Percentiles rank a stretch among this genome's conserved stretches.
Evolutionary conservation across 352 stramenopile species (phyloP).

Genomic region (Globisporangium alternatum): DNA sequence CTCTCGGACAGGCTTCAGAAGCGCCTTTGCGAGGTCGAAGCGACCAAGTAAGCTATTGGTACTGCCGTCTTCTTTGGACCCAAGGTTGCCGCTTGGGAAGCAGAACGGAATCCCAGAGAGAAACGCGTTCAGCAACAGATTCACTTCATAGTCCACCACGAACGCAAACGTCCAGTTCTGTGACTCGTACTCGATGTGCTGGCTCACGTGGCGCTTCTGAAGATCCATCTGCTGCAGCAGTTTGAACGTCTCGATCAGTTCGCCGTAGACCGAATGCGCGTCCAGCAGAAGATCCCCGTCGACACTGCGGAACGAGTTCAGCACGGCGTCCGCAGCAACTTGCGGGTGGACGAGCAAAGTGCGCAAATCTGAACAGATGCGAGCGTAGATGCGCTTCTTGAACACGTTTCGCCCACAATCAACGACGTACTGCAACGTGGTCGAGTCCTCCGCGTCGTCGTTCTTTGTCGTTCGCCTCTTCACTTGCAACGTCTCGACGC

Average conservation of each 20-base stretch:
- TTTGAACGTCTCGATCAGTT: constrained; percentile 60
- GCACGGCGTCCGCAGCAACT: constrained; percentile 51
- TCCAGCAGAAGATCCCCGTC: constrained; percentile 27
- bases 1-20: constrained; percentile 42
- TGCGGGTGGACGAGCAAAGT: constrained; percentile 71
- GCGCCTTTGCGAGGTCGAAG: constrained; percentile 35
- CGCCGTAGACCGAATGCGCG: constrained; percentile 42
- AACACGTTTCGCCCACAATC: constrained; percentile 69
- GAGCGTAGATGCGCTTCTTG: constrained; percentile 76
- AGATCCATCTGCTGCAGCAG: constrained; percentile 82
- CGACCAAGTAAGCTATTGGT: constrained; percentile 22
- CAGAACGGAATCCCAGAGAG: constrained; percentile 54
- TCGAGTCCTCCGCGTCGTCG: constrained; percentile 2
- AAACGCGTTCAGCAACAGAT: constrained; percentile 69
- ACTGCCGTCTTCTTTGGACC: constrained; percentile 20
- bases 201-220: constrained; percentile 57
- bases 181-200: constrained; percentile 83
- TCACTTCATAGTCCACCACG: constrained; percentile 81
- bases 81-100: constrained; percentile 25
- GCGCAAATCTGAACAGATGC: constrained; percentile 77
- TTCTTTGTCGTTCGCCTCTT: constrained; percentile 21
- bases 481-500: constrained; percentile 49
- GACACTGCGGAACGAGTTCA: constrained; percentile 53
- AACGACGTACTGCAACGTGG: constrained; percentile 25
- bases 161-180: constrained; percentile 84